A percentile compares a stretch with the other conserved stretches of the same genome.
Conservation (phyloP, 2,329 filamentous ascomycete species). For the Cordyceps pruinosa region DNA sequence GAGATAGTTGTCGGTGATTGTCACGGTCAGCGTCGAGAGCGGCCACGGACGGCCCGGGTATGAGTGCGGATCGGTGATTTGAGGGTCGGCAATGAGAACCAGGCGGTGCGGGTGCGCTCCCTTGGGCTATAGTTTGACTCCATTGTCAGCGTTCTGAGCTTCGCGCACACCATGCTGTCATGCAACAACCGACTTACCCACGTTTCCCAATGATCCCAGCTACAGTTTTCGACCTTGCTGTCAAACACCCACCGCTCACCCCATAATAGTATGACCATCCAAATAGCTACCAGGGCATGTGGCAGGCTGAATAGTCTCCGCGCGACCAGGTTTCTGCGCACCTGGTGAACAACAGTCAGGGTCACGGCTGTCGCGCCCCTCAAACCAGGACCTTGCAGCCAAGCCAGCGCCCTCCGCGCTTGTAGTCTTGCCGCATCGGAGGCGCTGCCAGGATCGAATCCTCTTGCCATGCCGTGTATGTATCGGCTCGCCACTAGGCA, state of each 20-base stretch:
- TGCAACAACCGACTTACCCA: slow-evolving; percentile 57
- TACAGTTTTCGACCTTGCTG: slow-evolving; percentile 62
- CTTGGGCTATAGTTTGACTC: slow-evolving; percentile 53
- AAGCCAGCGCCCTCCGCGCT: slow-evolving; percentile 30
- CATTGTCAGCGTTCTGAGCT: slow-evolving; percentile 14
- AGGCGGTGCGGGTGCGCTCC: slow-evolving; percentile 76
- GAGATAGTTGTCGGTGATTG: slow-evolving; percentile 83
- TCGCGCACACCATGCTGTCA: neutral
- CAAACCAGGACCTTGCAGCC: slow-evolving; percentile 35
- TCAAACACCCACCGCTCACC: slow-evolving; percentile 77
- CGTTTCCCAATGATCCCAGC: slow-evolving; percentile 83
- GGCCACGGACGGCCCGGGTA: slow-evolving; percentile 73
- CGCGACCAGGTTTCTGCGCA: slow-evolving; percentile 39
- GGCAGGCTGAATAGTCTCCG: slow-evolving; percentile 54
- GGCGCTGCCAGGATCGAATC: slow-evolving; percentile 18
- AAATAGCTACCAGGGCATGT: slow-evolving; percentile 62
- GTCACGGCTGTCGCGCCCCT: slow-evolving; percentile 27
- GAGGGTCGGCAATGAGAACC: slow-evolving; percentile 80
- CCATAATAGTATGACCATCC: slow-evolving; percentile 73
- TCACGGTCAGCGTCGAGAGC: slow-evolving; percentile 44
- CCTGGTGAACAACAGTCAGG: slow-evolving; percentile 21
- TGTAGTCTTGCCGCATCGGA: slow-evolving; percentile 19
- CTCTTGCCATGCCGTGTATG: slow-evolving; percentile 7
- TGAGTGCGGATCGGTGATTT: slow-evolving; percentile 90
- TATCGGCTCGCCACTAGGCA: neutral